These are phyloP conservation scores for Barbarea vulgaris DNA, from an alignment of 345 rosid species.

Conservation along the genomic window DNA sequence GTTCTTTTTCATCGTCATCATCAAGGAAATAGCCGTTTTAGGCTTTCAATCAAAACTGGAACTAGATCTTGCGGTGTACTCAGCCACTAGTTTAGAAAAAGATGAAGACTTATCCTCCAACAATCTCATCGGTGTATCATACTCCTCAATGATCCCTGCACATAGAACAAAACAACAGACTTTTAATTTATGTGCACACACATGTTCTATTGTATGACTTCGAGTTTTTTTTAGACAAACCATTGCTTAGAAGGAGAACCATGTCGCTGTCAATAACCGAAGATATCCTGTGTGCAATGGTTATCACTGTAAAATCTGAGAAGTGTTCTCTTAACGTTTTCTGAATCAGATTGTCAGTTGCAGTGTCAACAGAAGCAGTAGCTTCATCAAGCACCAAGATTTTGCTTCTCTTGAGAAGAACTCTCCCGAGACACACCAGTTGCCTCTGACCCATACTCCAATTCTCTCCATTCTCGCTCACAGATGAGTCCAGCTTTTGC, in stretches of 20 bases:
- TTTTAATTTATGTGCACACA: slow-evolving; percentile 6
- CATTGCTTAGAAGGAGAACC: slow-evolving; percentile 74
- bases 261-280: slow-evolving; percentile 81
- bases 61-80: slow-evolving; percentile 65
- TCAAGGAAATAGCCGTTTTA: background rate
- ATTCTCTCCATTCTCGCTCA: slow-evolving; percentile 82
- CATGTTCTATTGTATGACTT: background rate
- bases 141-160: slow-evolving; percentile 72
- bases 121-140: slow-evolving; percentile 62
- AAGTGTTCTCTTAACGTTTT: slow-evolving; percentile 67
- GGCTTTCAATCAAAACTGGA: slow-evolving; percentile 43
- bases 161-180: background rate
- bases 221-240: slow-evolving; percentile 43
- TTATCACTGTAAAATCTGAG: slow-evolving; percentile 67
- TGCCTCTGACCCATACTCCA: slow-evolving; percentile 98
- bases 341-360: slow-evolving; percentile 85
- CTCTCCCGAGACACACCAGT: slow-evolving; percentile 81
- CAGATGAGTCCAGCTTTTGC: slow-evolving; percentile 71
- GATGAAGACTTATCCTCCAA: slow-evolving; percentile 68
- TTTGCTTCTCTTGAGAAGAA: slow-evolving; percentile 75
- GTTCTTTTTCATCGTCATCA: slow-evolving; percentile 35
- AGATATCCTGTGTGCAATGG: slow-evolving; percentile 85
- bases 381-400: slow-evolving; percentile 90
- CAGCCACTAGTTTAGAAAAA: slow-evolving; percentile 75
- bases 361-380: slow-evolving; percentile 86